A percentile compares a stretch with the other conserved stretches of the same genome.
Evolutionary conservation across 257 asterid species (phyloP).

Genomic region (Forsythia suspensa): DNA sequence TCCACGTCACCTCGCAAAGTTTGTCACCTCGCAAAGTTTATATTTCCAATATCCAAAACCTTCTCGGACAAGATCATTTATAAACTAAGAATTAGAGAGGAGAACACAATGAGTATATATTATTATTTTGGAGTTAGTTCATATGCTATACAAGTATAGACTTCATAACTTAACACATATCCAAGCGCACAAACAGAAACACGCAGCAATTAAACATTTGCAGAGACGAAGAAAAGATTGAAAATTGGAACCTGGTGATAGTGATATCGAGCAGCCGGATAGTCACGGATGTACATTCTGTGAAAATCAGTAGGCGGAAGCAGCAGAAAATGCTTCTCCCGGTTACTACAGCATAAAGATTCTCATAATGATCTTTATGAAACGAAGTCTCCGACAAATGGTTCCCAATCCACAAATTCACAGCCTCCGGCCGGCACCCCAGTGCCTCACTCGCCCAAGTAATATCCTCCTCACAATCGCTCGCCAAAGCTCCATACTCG

Average conservation of each 20-base stretch:
- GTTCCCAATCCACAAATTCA: constrained; percentile 88
- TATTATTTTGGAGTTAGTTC: too few relatives aligned
- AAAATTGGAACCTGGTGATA: constrained; percentile 50
- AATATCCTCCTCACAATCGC: constrained; percentile 62
- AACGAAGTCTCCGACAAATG: constrained; percentile 67
- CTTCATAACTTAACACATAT: too few relatives aligned
- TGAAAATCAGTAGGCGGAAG: constrained; percentile 92
- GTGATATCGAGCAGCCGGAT: constrained; percentile 66
- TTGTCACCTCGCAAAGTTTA: not conserved
- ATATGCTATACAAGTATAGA: too few relatives aligned
- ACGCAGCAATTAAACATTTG: not conserved
- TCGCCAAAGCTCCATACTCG: constrained; percentile 57
- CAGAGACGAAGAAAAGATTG: not conserved
- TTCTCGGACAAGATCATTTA: not conserved
- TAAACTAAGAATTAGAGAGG: not conserved
- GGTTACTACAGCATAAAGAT: constrained; percentile 70
- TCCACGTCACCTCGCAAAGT: not conserved
- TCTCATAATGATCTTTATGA: constrained; percentile 91
- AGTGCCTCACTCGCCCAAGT: constrained; percentile 81
- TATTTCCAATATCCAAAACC: too few relatives aligned
- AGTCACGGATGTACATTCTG: constrained; percentile 72
- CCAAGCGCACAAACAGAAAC: too few relatives aligned
- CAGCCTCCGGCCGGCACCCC: constrained; percentile 83
- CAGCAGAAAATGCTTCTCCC: constrained; percentile 83
- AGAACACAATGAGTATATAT: too few relatives aligned